Evolutionary conservation across 176 grass and related monocot genomes (phyloP), one percentile per base, ranked within the genome.

Genomic region (Pontederia crassipes): DNA sequence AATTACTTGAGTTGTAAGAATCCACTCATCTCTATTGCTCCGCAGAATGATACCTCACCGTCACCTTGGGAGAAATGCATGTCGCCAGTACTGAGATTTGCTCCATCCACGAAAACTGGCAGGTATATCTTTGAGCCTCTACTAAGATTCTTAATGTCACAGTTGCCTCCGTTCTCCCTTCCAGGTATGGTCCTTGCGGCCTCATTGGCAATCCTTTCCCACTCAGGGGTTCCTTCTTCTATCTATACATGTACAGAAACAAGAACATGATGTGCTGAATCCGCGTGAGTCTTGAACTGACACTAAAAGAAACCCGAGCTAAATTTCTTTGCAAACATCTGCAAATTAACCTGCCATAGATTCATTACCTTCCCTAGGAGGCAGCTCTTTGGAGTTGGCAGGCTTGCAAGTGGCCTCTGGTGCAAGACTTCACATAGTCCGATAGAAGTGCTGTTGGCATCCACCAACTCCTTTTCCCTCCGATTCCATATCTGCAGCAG

Each of bases 11-110:
- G 87, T 71, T 97, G 83, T 67, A 97, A 75, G 76, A 91, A 97
- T 71, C 92, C 92, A 71, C 92, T 97, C 92, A 97, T 97, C 75
- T 97, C 87, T 64, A 97, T 97, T 61, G 92, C 87, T 76, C 92
- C 92, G 71, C 92, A 91, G 61, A 97, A 91, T 20, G 87, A 87
- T 54, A 97, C 69, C 79, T 97, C 92, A 20, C 87, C 92, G 46
- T 97, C 81, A 2, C 84, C 92, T 68, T 97, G 92, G 48, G 87
- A 91, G 57, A 97, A 97, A 64, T 97, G 87, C 92, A 88, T 85
- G 52, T 96, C 91, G 55, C 86, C 86, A 29, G 81, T 85, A 72
- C 91, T 90, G 49, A 96, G 77, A 80, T 90, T 96, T 60, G 81
- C 86, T 63, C 91, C 91, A 51, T 90, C 83, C 45, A 96, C 83